phyloP scores from a whole-genome alignment of 257 asterid genomes.

The Plantago major region DNA sequence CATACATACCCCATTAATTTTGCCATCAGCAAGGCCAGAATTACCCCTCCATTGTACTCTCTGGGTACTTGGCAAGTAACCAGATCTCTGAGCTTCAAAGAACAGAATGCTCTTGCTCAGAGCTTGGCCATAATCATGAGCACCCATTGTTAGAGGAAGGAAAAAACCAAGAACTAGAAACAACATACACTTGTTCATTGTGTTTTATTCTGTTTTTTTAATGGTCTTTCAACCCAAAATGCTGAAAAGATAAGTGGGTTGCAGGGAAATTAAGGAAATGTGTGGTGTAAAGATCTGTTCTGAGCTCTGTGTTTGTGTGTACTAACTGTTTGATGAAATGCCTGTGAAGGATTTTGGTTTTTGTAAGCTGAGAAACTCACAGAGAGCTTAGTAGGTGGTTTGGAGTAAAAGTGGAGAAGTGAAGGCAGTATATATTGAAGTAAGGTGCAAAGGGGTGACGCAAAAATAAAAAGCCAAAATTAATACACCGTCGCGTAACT shows the following conservation, averaged over 20 bases:
- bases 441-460: slow-evolving; percentile 29
- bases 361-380: not conserved
- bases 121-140: slow-evolving; percentile 62
- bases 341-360: not conserved
- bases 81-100: slow-evolving; percentile 85
- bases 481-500: no score
- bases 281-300: not conserved
- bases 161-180: slow-evolving; percentile 29
- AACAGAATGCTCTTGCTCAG: slow-evolving; percentile 55
- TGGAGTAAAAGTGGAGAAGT: slow-evolving; percentile 23
- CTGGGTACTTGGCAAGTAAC: slow-evolving; percentile 56
- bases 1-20: slow-evolving; percentile 57
- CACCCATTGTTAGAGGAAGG: slow-evolving; percentile 35
- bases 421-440: slow-evolving; percentile 33
- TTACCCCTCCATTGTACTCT: slow-evolving; percentile 70
- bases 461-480: no score
- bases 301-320: not conserved
- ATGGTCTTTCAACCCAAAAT: slow-evolving; percentile 12
- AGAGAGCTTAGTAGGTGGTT: slow-evolving; percentile 8
- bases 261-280: no score
- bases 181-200: slow-evolving; percentile 36
- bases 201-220: not conserved
- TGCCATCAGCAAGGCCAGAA: slow-evolving; percentile 72
- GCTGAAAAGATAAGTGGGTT: not conserved
- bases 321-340: not conserved